Conservation (phyloP, 2,329 filamentous ascomycete species). For the Pseudonectria foliicola region DNA sequence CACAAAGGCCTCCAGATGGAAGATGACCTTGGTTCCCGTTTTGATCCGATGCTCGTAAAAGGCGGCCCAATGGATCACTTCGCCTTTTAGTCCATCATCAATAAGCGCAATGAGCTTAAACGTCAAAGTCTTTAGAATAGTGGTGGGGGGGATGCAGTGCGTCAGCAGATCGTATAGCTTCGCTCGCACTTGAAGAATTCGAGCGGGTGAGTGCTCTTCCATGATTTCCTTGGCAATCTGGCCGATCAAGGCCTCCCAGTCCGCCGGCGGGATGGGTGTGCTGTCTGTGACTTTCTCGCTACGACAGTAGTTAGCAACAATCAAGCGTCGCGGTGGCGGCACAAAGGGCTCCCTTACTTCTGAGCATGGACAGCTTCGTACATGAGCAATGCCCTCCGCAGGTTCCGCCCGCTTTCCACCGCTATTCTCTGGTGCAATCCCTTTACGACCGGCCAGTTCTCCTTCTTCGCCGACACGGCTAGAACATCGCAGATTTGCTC, state of each 20-base stretch:
- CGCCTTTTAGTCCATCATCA: conserved; percentile 82
- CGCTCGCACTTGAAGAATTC: conserved; percentile 79
- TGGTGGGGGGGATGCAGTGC: conserved; percentile 93
- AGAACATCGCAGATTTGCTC: conserved; percentile 77
- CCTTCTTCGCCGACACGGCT: conserved; percentile 62
- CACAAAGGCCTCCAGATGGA: conserved; percentile 96
- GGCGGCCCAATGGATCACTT: conserved; percentile 91
- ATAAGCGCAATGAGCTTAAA: conserved; percentile 86
- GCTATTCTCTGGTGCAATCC: conserved; percentile 80
- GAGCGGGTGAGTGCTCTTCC: conserved; percentile 82
- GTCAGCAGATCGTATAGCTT: conserved; percentile 97
- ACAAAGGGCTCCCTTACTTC: conserved; percentile 58
- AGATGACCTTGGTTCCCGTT: conserved; percentile 90
- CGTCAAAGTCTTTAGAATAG: conserved; percentile 87
- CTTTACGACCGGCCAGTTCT: conserved; percentile 72
- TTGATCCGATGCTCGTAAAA: conserved; percentile 96
- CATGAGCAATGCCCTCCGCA: conserved; percentile 88
- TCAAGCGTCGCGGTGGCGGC: neutral
- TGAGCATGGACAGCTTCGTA: conserved; percentile 95
- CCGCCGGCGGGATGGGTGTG: conserved; percentile 86
- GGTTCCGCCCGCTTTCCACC: conserved; percentile 80
- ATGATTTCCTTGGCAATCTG: conserved; percentile 92
- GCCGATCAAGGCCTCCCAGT: conserved; percentile 89
- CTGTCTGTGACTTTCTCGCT: conserved; percentile 86
- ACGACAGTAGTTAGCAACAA: conserved; percentile 24